Base-by-base conservation (phyloP, 169 alveolate species). In the Eimeria praecox region DNA sequence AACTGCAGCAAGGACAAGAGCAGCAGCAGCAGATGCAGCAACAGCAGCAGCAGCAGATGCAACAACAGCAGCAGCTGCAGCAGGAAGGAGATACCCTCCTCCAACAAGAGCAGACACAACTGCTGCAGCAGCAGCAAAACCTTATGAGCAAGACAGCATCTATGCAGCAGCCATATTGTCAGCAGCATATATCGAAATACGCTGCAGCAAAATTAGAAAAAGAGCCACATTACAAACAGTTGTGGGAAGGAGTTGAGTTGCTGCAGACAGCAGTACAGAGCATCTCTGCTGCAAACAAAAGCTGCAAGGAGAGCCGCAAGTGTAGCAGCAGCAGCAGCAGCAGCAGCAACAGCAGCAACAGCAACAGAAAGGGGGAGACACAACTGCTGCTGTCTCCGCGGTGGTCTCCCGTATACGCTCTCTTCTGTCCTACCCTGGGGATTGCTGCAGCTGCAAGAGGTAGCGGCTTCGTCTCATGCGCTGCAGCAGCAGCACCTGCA, bases 401-500 rank as follows among this genome's bases (percentile, higher is more conserved):
- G 52, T 83, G 46, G 71, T 27, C 75, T 54, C 77, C 75, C 12
- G 91, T 83, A 54, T 54, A 83, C 54, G 71, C 77, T 18, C n/a
- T 83, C 46, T 83, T 40, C 62, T 49, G 77, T 35, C 91, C 75
- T 8, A 83, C 77, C 33, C 77, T 83, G 52, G 69, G 91, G 24
- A 49, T 83, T 52, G 75, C 91, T 83, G 91, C 49, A 22, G 62
- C 77, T 52, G 91, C 75, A 16, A 49, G 52, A 12, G 91, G 91
- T 33, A 49, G 91, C 91, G 33, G 42, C 40, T 44, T 46, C 22
- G 14, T 46, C 22, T 52, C 89, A 30, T 20, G 42, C 12, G 38
- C 89, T 44, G 42, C 52, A 20, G 33, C 52, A 42, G 59, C 88
- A 33, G 88, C 88, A 16, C 16, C 59, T 14, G 22, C 88, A 24